Base-by-base conservation (phyloP, 1,284 basidiomycete genomes). In the Cutaneotrichosporon sp. region DNA sequence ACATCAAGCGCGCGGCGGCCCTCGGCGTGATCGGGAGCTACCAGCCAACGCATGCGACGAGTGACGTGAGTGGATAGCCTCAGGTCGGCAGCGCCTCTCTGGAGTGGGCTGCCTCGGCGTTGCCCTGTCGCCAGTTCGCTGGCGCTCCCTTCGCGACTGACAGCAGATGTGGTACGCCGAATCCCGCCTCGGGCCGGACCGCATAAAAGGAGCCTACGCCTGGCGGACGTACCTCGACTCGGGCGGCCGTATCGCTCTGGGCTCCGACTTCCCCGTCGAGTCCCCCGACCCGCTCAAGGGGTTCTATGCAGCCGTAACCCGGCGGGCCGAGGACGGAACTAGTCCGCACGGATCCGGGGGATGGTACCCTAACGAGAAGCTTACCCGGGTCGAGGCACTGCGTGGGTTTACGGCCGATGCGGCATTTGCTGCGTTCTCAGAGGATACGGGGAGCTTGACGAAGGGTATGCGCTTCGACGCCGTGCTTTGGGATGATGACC, bases 221-320 rank as follows among this genome's bases (percentile, higher is more conserved):
- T 97, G 94, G 83, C 87, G 87, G 67, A 86, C 88, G 0, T 83
- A 95, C 49, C 82, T 92, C 8, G 82, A 83, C 18, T 80, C 83
- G 2, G 83, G 81, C 2, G 82, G 81, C 0, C 74, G 88, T 13
- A 84, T 94, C 3, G 88, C 90, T 0, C 83, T 96, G 0, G 93
- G 94, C 11, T 92, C 91, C 2, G 94, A 97, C 78, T 96, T 96
- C 78, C 93, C 93, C 1, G 88, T 97, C 2, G 92, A 95, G 78
- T 77, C 74, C 2, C 73, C 79, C 46, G 76, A 80, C 58, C 81
- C 80, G 1, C 66, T 81, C 34, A 76, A 77, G 63, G 91, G 91
- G 1, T 93, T 96, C 79, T 93, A 94, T 73, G 91, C 93, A 2
- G 90, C 92, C 0, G 86, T 93, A 4, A 85, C 91, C 0, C 85